These are phyloP conservation scores for Wickerhamomyces sp. DNA, from an alignment of 1,139 yeast genomes.

Conservation along the genomic window DNA sequence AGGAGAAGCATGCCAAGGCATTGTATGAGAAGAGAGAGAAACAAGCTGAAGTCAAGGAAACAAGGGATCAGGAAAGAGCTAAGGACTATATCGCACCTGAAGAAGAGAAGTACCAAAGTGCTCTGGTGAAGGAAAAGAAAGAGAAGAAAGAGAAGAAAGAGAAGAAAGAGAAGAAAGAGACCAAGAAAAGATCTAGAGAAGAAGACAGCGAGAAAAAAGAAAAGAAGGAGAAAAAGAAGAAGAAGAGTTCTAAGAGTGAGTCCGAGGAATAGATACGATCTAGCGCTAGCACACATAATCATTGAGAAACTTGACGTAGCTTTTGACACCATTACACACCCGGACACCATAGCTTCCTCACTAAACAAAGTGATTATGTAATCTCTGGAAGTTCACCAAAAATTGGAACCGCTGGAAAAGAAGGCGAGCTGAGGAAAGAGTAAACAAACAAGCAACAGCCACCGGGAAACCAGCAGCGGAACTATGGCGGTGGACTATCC, in stretches of 20 bases:
- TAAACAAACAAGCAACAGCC: too few species aligned
- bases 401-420: too few species aligned
- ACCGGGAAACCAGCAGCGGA: too few species aligned
- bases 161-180: conserved; percentile 26
- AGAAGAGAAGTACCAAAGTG: conserved; percentile 47
- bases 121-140: conserved; percentile 20
- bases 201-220: not conserved
- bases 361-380: too few species aligned
- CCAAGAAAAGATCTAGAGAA: conserved; percentile 21
- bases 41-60: conserved; percentile 65
- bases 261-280: not conserved
- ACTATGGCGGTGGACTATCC: conserved; percentile 16
- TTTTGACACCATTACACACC: too few species aligned
- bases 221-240: conserved; percentile 13
- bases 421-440: too few species aligned
- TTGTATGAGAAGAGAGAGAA: conserved; percentile 74
- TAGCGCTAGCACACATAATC: too few species aligned
- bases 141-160: conserved; percentile 39
- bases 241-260: conserved; percentile 1
- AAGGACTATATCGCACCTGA: conserved; percentile 84
- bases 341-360: too few species aligned
- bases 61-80: conserved; percentile 63
- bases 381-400: too few species aligned
- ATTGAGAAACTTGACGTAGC: too few species aligned
- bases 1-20: conserved; percentile 69